phyloP scores from a whole-genome alignment of 805 yeast genomes.

The Cyberlindnera veronae region DNA sequence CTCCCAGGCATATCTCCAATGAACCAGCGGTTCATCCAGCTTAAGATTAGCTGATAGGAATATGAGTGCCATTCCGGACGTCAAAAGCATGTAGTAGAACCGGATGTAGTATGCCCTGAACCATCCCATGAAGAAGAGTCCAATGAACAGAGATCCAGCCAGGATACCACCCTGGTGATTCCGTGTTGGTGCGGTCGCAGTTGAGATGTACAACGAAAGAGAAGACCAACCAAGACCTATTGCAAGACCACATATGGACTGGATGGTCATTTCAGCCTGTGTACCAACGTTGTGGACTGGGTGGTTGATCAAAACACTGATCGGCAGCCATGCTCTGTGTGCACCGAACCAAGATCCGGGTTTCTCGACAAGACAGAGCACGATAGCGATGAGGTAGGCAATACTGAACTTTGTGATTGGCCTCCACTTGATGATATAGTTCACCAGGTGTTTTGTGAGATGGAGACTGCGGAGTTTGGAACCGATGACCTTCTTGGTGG shows the following conservation, averaged over 20 bases:
- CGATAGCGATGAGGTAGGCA: conserved; percentile 38
- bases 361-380: conserved; percentile 37
- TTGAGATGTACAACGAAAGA: conserved; percentile 39
- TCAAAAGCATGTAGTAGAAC: conserved; percentile 34
- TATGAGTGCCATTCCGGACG: conserved; percentile 36
- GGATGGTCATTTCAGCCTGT: conserved; percentile 42
- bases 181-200: conserved; percentile 37
- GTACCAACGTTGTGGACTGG: conserved; percentile 45
- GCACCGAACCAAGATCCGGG: conserved; percentile 42
- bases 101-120: conserved; percentile 38
- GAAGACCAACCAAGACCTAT: conserved; percentile 45
- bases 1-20: conserved; percentile 39
- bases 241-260: conserved; percentile 37
- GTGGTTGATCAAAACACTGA: conserved; percentile 43
- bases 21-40: conserved; percentile 26
- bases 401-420: conserved; percentile 23
- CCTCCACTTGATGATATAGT: conserved; percentile 15
- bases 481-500: not conserved
- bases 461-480: not conserved
- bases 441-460: too few relatives aligned
- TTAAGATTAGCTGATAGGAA: conserved; percentile 27
- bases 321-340: conserved; percentile 38
- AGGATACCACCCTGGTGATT: conserved; percentile 44
- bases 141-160: conserved; percentile 38
- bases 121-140: conserved; percentile 38